Conservation (phyloP, 2,329 filamentous ascomycete species). For the Trichoderma sp. region DNA sequence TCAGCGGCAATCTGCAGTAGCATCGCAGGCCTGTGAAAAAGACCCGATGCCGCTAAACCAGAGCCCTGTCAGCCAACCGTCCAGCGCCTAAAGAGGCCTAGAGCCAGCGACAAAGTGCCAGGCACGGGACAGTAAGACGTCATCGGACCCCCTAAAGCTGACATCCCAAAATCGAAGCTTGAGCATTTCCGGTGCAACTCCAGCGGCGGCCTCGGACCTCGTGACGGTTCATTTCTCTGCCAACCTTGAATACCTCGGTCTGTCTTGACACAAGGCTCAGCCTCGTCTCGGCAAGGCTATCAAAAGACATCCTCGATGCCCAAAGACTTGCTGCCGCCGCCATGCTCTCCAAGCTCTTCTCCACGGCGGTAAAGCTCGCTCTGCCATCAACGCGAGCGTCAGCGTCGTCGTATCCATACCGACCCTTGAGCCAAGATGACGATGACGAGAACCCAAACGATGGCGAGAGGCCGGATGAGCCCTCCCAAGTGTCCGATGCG, state of each 20-base stretch:
- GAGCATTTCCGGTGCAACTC: neutral
- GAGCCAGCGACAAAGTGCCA: neutral
- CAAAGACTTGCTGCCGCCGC: neutral
- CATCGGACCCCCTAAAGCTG: slow-evolving; percentile 9
- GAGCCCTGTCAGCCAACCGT: neutral
- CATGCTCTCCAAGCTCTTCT: slow-evolving; percentile 19
- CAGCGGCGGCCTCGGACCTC: neutral
- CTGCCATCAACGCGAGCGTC: slow-evolving; percentile 13
- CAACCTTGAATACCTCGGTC: neutral
- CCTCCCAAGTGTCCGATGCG: neutral
- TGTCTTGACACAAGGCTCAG: neutral
- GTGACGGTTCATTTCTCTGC: neutral
- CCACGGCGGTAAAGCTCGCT: neutral
- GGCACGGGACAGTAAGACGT: neutral
- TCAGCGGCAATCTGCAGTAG: neutral
- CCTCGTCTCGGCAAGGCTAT: neutral
- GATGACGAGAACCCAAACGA: slow-evolving; percentile 20
- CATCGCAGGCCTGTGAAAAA: neutral
- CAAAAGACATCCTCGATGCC: neutral
- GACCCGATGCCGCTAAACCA: neutral
- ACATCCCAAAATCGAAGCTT: neutral
- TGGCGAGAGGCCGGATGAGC: neutral
- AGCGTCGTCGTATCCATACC: slow-evolving; percentile 29
- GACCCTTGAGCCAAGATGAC: slow-evolving; percentile 28
- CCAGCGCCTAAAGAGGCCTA: neutral